A percentile compares a stretch with the other conserved stretches of the same genome.
phyloP scores from a whole-genome alignment of 2,329 filamentous ascomycete species.

The Neonectria coccinea region DNA sequence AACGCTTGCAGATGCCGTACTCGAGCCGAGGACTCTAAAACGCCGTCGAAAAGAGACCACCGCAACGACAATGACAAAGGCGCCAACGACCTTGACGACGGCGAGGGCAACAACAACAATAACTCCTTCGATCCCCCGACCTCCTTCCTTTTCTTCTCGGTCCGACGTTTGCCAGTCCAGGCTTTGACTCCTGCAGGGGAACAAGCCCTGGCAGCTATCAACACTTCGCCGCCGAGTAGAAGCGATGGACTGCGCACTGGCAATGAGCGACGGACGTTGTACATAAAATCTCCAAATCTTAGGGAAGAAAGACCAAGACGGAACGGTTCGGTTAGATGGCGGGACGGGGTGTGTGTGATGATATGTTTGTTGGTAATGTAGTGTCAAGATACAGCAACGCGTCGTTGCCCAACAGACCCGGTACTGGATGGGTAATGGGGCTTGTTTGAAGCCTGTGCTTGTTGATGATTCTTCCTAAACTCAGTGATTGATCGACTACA shows the following conservation, averaged over 20 bases:
- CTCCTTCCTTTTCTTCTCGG: constrained; percentile 29
- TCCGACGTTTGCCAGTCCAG: constrained; percentile 27
- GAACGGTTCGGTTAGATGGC: constrained; percentile 36
- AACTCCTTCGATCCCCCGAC: constrained; percentile 30
- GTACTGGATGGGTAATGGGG: constrained; percentile 6
- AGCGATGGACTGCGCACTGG: constrained; percentile 15
- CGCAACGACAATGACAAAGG: constrained; percentile 23
- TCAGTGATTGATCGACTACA: neutral
- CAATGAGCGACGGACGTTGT: constrained; percentile 38
- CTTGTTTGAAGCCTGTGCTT: constrained; percentile 20
- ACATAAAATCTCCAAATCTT: constrained; percentile 41
- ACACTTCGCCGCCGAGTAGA: constrained; percentile 8
- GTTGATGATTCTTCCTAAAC: neutral
- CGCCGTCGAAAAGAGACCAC: constrained; percentile 15
- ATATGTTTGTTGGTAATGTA: constrained; percentile 41
- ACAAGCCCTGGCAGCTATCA: neutral
- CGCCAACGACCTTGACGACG: constrained; percentile 12
- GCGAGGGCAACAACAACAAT: constrained; percentile 15
- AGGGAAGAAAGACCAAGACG: constrained; percentile 23
- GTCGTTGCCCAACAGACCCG: constrained; percentile 13
- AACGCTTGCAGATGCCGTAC: constrained; percentile 23
- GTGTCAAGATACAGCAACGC: constrained; percentile 37
- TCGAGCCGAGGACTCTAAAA: constrained; percentile 22
- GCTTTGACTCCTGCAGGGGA: constrained; percentile 9
- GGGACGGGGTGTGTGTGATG: constrained; percentile 34